Evolutionary conservation across 345 rosid genomes (phyloP).

Genomic region (Brassica carinata): DNA sequence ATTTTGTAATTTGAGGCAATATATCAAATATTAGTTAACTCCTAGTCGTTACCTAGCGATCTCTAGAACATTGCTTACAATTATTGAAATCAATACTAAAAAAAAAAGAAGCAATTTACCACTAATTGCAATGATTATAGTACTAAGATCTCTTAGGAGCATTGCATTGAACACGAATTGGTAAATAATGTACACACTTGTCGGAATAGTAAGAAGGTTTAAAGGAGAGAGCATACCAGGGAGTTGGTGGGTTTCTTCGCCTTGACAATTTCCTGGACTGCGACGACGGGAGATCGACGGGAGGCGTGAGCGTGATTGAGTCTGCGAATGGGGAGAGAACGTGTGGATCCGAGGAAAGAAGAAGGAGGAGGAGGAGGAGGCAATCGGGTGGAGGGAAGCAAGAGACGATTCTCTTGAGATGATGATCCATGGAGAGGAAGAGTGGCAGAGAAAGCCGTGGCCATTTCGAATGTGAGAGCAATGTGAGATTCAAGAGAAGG

Average conservation of each 20-base stretch:
- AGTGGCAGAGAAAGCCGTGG: conserved; percentile 52
- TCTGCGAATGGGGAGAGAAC: conserved; percentile 37
- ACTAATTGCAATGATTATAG: too few species aligned
- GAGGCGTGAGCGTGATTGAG: conserved; percentile 5
- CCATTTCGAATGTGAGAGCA: conserved; percentile 28
- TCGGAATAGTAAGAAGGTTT: not conserved
- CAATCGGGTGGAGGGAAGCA: conserved; percentile 40
- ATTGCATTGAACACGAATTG: not conserved
- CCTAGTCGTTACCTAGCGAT: too few species aligned
- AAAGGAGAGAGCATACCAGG: conserved; percentile 14
- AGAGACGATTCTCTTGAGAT: conserved; percentile 42
- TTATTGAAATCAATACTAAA: not conserved
- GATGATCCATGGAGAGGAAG: conserved; percentile 49
- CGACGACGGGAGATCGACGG: conserved; percentile 53
- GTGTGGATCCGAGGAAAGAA: conserved; percentile 54
- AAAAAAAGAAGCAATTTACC: too few species aligned
- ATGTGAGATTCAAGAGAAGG: conserved; percentile 11
- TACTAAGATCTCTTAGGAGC: not conserved
- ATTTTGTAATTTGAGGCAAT: too few species aligned
- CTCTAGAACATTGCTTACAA: too few species aligned
- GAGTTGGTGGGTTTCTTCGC: conserved; percentile 49
- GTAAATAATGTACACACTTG: not conserved
- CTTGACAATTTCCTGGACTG: conserved; percentile 55
- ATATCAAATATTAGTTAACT: too few species aligned
- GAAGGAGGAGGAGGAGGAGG: conserved; percentile 19